These are phyloP conservation scores for Cordyceps pruinosa DNA, from an alignment of 2,329 filamentous ascomycete genomes.

Conservation along the genomic window DNA sequence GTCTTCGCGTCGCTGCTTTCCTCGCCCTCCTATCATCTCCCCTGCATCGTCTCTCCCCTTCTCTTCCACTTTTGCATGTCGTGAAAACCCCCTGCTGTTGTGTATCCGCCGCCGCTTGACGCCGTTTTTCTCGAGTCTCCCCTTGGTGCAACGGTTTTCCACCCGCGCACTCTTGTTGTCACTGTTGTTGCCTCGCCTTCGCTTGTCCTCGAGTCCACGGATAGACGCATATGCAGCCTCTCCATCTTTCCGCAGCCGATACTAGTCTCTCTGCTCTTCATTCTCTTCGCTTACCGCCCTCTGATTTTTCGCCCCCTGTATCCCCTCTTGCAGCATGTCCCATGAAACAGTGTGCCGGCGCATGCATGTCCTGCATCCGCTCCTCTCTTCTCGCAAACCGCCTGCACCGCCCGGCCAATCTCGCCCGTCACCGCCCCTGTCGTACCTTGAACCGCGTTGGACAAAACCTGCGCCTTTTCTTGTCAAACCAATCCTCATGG, in stretches of 20 bases:
- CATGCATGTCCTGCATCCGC: slow-evolving; percentile 4
- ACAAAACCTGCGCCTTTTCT: neutral
- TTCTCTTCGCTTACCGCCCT: neutral
- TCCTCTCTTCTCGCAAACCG: neutral
- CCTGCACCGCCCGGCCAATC: neutral
- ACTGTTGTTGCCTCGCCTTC: neutral
- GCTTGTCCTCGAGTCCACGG: neutral
- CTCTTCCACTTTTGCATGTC: neutral
- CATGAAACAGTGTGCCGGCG: slow-evolving; percentile 3
- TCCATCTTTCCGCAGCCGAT: neutral
- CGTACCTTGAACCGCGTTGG: neutral
- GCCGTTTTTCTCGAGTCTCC: slow-evolving; percentile 2
- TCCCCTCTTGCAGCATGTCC: slow-evolving; percentile 2
- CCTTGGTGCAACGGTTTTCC: neutral
- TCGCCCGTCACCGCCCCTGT: neutral
- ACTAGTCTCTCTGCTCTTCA: neutral
- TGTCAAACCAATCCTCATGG: neutral
- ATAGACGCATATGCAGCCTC: neutral
- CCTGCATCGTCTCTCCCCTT: neutral
- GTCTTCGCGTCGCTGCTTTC: neutral
- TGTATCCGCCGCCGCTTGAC: neutral
- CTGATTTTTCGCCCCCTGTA: neutral
- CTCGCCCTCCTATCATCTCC: neutral
- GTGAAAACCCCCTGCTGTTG: neutral
- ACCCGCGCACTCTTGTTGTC: neutral